A percentile compares a stretch with the other conserved stretches of the same genome.
phyloP scores from a whole-genome alignment of 768 basidiomycete species.

The Collybiopsis luxurians region DNA sequence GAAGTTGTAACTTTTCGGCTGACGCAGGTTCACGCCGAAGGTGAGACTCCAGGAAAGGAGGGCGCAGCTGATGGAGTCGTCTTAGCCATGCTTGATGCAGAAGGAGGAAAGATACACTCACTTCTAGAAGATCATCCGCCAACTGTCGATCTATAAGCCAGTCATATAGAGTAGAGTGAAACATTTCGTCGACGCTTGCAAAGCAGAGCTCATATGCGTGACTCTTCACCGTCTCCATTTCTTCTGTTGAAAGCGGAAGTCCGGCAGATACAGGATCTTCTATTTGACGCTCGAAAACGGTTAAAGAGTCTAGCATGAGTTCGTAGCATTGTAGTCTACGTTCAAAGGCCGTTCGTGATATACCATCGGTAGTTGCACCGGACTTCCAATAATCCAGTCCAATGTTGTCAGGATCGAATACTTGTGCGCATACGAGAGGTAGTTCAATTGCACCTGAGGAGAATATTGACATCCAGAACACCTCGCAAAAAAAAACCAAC shows the following conservation, averaged over 20 bases:
- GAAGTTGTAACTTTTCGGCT: conserved; percentile 78
- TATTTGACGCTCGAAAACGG: conserved; percentile 71
- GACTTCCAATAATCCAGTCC: conserved; percentile 78
- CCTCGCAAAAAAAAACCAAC: conserved; percentile 12
- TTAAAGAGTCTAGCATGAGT: conserved; percentile 78
- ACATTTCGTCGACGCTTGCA: conserved; percentile 83
- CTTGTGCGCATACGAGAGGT: conserved; percentile 78
- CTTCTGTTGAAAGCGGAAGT: conserved; percentile 33
- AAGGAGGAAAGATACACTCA: conserved; percentile 17
- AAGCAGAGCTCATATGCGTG: conserved; percentile 89
- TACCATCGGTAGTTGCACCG: conserved; percentile 54
- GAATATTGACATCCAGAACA: background rate
- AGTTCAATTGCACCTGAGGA: conserved; percentile 76
- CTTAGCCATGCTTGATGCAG: conserved; percentile 10
- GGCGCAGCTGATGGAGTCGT: conserved; percentile 59
- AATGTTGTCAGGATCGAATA: conserved; percentile 71
- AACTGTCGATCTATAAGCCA: conserved; percentile 83
- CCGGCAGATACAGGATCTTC: conserved; percentile 21
- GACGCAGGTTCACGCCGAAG: conserved; percentile 78
- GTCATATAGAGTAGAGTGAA: conserved; percentile 92
- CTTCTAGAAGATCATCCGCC: conserved; percentile 89
- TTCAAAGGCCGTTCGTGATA: conserved; percentile 55
- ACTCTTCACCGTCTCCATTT: conserved; percentile 69
- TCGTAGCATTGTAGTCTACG: conserved; percentile 75
- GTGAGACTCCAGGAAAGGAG: conserved; percentile 85